Evolutionary conservation across 768 basidiomycete genomes (phyloP), one percentile per base, ranked within the genome.

Genomic region (Auriscalpium orientale): DNA sequence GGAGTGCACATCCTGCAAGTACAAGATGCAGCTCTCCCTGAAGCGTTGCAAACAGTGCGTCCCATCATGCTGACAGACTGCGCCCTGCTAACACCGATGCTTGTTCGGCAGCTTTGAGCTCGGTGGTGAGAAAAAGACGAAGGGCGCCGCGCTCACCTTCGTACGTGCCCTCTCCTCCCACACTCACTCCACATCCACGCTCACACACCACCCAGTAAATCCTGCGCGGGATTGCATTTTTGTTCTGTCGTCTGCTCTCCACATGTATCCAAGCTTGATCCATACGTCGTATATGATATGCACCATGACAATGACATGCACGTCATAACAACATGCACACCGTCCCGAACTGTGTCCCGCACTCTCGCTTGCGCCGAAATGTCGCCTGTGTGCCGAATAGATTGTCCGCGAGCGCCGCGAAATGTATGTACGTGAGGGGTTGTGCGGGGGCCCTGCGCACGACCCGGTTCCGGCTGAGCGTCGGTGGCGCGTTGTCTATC

Each of bases 21-120:
- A 94, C 78, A 98, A 98, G 82, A 91, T 91, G 88, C 94, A 95
- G 72, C 70, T 98, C 57, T 67, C 91, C 12, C 80, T 99, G 71
- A 99, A 99, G 80, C 94, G 97, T 65, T 98, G 94, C 95, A 99
- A 99, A 76, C 95, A 99, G 91, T 93, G 68, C 70, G 91, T 84
- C 22, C 36, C 13, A 46, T 18, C 38, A n/a, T n/a, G 4, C 35
- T 38, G 49, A 6, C 28, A 34, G 28, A 8, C 10, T 33, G 8
- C 33, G 28, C 20, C 43, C 8, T 10, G 35, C 48, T 20, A 9
- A n/a, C 28, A 20, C 18, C 56, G 59, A 49, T 56, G 35, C 4
- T 48, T 8, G 51, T 52, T 53, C 16, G 49, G 20, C 64, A 92
- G 91, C 81, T 98, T 99, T 81, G 95, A 98, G 79, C 87, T 98